These are phyloP conservation scores for Lentinula detonsa DNA, from an alignment of 768 basidiomycete genomes.

Conservation along the genomic window DNA sequence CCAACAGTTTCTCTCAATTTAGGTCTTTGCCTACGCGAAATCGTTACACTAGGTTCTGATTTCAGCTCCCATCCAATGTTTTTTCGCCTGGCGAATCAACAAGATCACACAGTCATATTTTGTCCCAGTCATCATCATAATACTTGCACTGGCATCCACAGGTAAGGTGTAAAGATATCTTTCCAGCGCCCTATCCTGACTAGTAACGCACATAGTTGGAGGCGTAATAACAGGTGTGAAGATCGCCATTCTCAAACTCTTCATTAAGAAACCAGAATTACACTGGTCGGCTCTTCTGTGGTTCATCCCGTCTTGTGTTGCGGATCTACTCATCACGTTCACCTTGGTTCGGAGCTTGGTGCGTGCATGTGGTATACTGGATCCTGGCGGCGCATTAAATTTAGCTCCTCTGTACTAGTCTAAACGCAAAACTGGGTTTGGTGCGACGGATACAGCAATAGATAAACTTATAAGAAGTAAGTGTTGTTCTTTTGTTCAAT, in stretches of 20 bases:
- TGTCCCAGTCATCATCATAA: slow-evolving; percentile 6
- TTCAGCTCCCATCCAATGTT: slow-evolving; percentile 13
- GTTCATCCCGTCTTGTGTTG: slow-evolving; percentile 3
- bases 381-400: neutral
- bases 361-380: neutral
- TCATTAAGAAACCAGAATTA: slow-evolving; percentile 5
- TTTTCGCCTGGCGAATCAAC: slow-evolving; percentile 12
- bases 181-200: no score
- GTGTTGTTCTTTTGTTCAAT: neutral
- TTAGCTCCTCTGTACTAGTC: neutral
- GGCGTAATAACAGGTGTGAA: neutral
- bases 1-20: neutral
- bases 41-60: slow-evolving; percentile 8
- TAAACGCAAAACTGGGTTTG: slow-evolving; percentile 5
- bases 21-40: neutral
- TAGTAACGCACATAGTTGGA: neutral
- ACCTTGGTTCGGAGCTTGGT: slow-evolving; percentile 4
- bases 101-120: slow-evolving; percentile 6
- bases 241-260: slow-evolving; percentile 6
- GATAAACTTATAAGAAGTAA: slow-evolving; percentile 7
- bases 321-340: slow-evolving; percentile 5
- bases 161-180: neutral
- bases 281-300: slow-evolving; percentile 6
- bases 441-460: slow-evolving; percentile 1
- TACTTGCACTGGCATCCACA: slow-evolving; percentile 3